Base-by-base conservation (phyloP, 2,329 filamentous ascomycete genomes). In the Ophiostoma populinum region DNA sequence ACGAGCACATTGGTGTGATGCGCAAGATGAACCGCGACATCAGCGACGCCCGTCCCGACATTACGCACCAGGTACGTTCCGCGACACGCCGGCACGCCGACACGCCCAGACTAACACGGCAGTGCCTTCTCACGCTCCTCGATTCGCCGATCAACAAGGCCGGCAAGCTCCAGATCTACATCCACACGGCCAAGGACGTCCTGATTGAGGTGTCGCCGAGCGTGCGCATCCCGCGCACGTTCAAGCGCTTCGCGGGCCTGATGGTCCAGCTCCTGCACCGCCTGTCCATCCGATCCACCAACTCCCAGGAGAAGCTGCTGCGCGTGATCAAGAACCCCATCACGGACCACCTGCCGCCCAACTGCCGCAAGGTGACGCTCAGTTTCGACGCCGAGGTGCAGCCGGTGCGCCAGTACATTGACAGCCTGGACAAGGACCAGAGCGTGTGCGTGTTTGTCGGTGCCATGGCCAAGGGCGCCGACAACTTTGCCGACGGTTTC, bases 21-120 rank as follows among this genome's bases (percentile, higher is more conserved):
- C 79, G 90, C 51, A 98, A 95, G 66, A 95, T 95, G 87, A 92
- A 92, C 55, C 72, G 90, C 48, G 90, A 98, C 55, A 95, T 98
- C 46, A 94, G 86, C 55, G 90, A 98, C 58, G 90, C 90, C 41
- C 75, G 90, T 47, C 90, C 90, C 29, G 90, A 98, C 58, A 98
- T 98, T 51, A 93, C 90, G 30, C 90, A 98, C 56, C 90, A 95
- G 82, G 87, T 94, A 43, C 39, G 42, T n/a, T n/a, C n/a, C n/a
- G n/a, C n/a, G n/a, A n/a, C n/a, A n/a, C n/a, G n/a, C n/a, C n/a
- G n/a, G n/a, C n/a, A n/a, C n/a, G 8, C n/a, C 24, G n/a, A 25
- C 24, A 25, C 8, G n/a, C 8, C 8, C 24, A 25, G 24, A n/a
- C 24, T 25, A n/a, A 25, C n/a, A n/a, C 20, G 24, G 37, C 57